A percentile compares a stretch with the other conserved stretches of the same genome.
These are phyloP conservation scores for Neobulgaria alba DNA, from an alignment of 2,329 filamentous ascomycete genomes.

Conservation along the genomic window DNA sequence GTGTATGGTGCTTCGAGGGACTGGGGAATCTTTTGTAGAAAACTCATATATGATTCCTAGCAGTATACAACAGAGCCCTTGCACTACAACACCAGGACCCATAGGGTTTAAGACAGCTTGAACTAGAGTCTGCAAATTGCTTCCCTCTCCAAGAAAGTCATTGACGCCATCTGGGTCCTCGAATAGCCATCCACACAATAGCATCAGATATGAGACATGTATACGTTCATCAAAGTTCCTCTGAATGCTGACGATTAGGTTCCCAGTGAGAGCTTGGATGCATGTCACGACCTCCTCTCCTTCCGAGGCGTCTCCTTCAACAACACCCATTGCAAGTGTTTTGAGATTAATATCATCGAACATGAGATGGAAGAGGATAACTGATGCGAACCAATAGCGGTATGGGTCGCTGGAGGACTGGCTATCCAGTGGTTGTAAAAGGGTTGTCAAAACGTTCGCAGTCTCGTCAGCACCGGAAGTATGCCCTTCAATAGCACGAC, in stretches of 20 bases:
- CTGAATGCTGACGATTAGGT: conserved; percentile 73
- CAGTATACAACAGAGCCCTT: conserved; percentile 76
- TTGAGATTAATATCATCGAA: conserved; percentile 76
- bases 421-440: conserved; percentile 59
- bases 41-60: conserved; percentile 92
- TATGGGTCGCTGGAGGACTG: conserved; percentile 70
- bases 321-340: conserved; percentile 67
- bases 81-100: conserved; percentile 57
- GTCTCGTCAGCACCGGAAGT: conserved; percentile 68
- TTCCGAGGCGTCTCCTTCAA: conserved; percentile 77
- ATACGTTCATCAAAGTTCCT: conserved; percentile 70
- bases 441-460: conserved; percentile 78
- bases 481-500: conserved; percentile 83
- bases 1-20: conserved; percentile 73
- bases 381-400: conserved; percentile 79
- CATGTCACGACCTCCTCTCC: conserved; percentile 94
- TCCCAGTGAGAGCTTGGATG: conserved; percentile 79
- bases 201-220: conserved; percentile 78
- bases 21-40: conserved; percentile 91
- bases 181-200: conserved; percentile 83
- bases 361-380: conserved; percentile 78
- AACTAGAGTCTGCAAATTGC: conserved; percentile 79
- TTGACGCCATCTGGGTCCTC: conserved; percentile 88
- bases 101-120: conserved; percentile 56
- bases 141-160: conserved; percentile 86